phyloP scores from a whole-genome alignment of 2,329 filamentous ascomycete genomes.

The Colletotrichum sansevieriae region DNA sequence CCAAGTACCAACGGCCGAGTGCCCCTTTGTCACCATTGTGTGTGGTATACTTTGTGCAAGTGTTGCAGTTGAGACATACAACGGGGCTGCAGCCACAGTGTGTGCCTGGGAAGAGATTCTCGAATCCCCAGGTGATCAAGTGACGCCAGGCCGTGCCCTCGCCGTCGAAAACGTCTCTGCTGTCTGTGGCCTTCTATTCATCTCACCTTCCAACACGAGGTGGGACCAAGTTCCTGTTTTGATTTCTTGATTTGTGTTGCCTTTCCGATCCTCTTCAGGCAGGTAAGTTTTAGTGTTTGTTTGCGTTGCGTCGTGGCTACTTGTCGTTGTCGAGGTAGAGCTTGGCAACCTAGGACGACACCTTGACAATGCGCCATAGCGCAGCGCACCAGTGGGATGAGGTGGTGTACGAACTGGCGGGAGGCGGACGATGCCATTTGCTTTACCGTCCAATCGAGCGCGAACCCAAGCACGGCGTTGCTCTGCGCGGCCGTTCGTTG shows the following conservation, averaged over 20 bases:
- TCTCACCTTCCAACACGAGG: conserved; percentile 37
- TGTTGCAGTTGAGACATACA: conserved; percentile 31
- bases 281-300: conserved; percentile 15
- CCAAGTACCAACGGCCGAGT: conserved; percentile 27
- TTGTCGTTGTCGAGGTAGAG: conserved; percentile 10
- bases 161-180: conserved; percentile 35
- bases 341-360: conserved; percentile 23
- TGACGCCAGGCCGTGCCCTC: conserved; percentile 39
- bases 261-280: neutral
- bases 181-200: conserved; percentile 18
- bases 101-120: conserved; percentile 18
- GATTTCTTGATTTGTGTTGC: conserved; percentile 2
- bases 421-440: conserved; percentile 35
- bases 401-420: conserved; percentile 32
- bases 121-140: conserved; percentile 20
- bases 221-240: conserved; percentile 26
- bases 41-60: conserved; percentile 26
- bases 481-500: conserved; percentile 27
- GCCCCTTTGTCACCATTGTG: conserved; percentile 29
- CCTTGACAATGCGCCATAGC: conserved; percentile 20
- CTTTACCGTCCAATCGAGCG: conserved; percentile 36
- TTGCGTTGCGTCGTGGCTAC: conserved; percentile 7
- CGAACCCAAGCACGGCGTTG: conserved; percentile 22
- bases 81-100: conserved; percentile 38
- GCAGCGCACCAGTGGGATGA: conserved; percentile 16